These are phyloP conservation scores for Sarocladiaceae sp. DNA, from an alignment of 2,329 filamentous ascomycete genomes.

Conservation along the genomic window DNA sequence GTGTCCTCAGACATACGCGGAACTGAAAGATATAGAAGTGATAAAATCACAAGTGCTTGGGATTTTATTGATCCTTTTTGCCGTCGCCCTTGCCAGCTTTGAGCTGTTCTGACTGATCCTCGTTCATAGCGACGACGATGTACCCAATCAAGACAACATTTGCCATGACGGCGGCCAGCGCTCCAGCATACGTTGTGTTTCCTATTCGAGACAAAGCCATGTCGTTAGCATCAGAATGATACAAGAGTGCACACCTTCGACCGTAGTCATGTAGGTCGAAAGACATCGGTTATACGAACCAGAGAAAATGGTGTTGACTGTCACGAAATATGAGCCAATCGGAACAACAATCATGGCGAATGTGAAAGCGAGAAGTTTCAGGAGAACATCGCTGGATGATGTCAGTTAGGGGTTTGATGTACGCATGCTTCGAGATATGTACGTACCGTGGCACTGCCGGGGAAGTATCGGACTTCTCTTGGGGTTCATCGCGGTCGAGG, in stretches of 20 bases:
- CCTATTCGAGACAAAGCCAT: constrained; percentile 47
- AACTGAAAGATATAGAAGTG: constrained; percentile 10
- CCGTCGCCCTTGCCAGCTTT: constrained; percentile 37
- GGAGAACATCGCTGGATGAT: constrained; percentile 68
- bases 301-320: constrained; percentile 70
- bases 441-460: constrained; percentile 80
- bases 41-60: constrained; percentile 16
- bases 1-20: too few species aligned
- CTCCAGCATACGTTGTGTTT: constrained; percentile 84
- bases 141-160: constrained; percentile 91
- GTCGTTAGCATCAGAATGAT: not conserved
- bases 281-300: too few species aligned
- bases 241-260: too few species aligned
- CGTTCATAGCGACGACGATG: constrained; percentile 83
- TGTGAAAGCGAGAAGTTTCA: constrained; percentile 87
- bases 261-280: too few species aligned
- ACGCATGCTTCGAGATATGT: constrained; percentile 7
- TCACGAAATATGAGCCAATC: constrained; percentile 84
- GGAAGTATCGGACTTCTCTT: constrained; percentile 66
- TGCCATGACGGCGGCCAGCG: constrained; percentile 79
- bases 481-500: constrained; percentile 54
- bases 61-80: constrained; percentile 44
- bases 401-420: constrained; percentile 1
- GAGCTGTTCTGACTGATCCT: constrained; percentile 59
- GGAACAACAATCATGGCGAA: constrained; percentile 85